Evolutionary conservation across 2,329 filamentous ascomycete species (phyloP).

Genomic region (Eutypa lata): DNA sequence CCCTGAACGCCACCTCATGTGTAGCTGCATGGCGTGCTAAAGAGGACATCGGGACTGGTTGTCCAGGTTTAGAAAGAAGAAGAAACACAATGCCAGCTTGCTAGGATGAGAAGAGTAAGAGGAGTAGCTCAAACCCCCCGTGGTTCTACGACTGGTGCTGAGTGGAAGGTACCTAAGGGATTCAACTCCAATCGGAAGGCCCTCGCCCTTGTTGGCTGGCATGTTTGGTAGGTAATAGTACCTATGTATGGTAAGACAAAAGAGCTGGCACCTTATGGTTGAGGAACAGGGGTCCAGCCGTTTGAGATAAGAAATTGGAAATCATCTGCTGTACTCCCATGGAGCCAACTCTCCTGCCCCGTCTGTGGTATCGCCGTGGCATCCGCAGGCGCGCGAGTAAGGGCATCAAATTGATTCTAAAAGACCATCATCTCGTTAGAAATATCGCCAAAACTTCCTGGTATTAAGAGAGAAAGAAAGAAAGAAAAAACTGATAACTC

Average conservation of each 20-base stretch:
- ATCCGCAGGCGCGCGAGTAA: conserved; percentile 18
- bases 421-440: conserved; percentile 6
- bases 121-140: neutral
- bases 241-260: neutral
- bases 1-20: no score
- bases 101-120: no score
- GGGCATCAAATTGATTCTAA: conserved; percentile 24
- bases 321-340: neutral
- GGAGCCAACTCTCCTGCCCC: neutral
- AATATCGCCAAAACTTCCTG: neutral
- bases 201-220: no score
- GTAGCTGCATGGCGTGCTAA: no score
- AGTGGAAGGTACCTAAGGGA: neutral
- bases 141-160: neutral
- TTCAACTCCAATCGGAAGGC: no score
- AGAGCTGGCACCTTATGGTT: no score
- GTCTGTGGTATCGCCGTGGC: conserved; percentile 13
- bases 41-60: no score
- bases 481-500: no score
- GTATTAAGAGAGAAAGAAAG: neutral
- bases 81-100: no score
- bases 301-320: neutral
- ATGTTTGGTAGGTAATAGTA: neutral
- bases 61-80: no score
- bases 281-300: neutral